These are phyloP conservation scores for Pyrenophora tritici-repentis DNA, from an alignment of 2,329 filamentous ascomycete genomes.

Conservation along the genomic window DNA sequence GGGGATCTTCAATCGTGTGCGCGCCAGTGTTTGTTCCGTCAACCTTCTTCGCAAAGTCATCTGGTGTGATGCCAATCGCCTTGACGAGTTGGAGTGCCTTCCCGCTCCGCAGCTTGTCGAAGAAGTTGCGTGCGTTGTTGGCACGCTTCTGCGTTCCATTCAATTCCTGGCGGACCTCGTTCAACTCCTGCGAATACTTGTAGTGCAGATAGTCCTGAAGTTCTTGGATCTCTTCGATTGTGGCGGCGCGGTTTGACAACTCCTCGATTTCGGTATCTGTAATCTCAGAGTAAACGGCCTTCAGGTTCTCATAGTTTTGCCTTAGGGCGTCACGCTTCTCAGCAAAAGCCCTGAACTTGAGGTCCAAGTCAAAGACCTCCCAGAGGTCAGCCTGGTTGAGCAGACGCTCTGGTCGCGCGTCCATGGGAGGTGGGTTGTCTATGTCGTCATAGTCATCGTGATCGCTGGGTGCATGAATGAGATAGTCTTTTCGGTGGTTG, in stretches of 20 bases:
- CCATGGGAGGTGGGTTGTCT: conserved; percentile 72
- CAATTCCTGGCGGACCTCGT: conserved; percentile 71
- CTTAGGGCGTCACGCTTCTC: conserved; percentile 90
- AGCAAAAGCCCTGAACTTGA: conserved; percentile 90
- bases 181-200: conserved; percentile 82
- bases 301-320: conserved; percentile 76
- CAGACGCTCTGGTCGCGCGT: conserved; percentile 80
- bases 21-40: conserved; percentile 73
- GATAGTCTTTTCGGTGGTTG: conserved; percentile 95
- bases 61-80: conserved; percentile 87
- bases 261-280: conserved; percentile 78
- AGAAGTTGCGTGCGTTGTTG: conserved; percentile 78
- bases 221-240: conserved; percentile 95
- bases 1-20: conserved; percentile 75
- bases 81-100: conserved; percentile 82
- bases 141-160: conserved; percentile 77
- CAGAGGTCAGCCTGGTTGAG: conserved; percentile 92
- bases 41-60: conserved; percentile 86
- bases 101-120: conserved; percentile 81
- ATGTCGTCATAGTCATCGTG: conserved; percentile 63
- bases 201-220: conserved; percentile 97
- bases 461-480: conserved; percentile 81
- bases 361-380: conserved; percentile 91
- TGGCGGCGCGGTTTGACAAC: conserved; percentile 77
- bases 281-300: conserved; percentile 60